These are phyloP conservation scores for Galium porrigens DNA, from an alignment of 305 asterid species.

Conservation along the genomic window DNA sequence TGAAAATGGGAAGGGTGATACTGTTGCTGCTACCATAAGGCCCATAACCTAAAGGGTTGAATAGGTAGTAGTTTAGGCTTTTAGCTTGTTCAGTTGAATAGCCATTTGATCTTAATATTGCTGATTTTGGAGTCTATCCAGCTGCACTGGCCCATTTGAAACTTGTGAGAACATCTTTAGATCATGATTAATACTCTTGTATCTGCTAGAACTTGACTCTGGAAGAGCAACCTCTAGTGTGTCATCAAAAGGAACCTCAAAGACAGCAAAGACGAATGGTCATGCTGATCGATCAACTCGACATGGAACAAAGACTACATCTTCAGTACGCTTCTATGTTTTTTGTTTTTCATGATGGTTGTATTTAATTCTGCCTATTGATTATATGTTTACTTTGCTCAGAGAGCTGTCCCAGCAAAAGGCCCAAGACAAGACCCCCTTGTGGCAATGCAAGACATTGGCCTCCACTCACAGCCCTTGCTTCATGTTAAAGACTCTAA, in stretches of 20 bases:
- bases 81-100: neutral
- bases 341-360: conserved; percentile 15
- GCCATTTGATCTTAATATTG: neutral
- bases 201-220: conserved; percentile 47
- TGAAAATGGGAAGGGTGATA: neutral
- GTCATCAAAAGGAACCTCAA: conserved; percentile 49
- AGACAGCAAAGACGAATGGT: conserved; percentile 55
- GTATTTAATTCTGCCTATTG: neutral
- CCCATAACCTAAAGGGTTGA: neutral
- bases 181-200: conserved; percentile 11
- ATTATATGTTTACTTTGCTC: conserved; percentile 19
- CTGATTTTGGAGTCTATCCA: neutral
- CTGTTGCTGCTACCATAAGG: neutral
- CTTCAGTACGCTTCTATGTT: conserved; percentile 49
- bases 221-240: conserved; percentile 41
- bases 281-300: conserved; percentile 46
- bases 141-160: neutral
- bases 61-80: neutral
- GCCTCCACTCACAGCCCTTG: conserved; percentile 69
- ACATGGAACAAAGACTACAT: conserved; percentile 57
- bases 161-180: conserved; percentile 4
- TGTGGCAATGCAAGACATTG: conserved; percentile 71
- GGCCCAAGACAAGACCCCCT: conserved; percentile 70
- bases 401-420: conserved; percentile 62
- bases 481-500: conserved; percentile 74